These are phyloP conservation scores for Beauveria varroae DNA, from an alignment of 2,329 filamentous ascomycete genomes.

Conservation along the genomic window DNA sequence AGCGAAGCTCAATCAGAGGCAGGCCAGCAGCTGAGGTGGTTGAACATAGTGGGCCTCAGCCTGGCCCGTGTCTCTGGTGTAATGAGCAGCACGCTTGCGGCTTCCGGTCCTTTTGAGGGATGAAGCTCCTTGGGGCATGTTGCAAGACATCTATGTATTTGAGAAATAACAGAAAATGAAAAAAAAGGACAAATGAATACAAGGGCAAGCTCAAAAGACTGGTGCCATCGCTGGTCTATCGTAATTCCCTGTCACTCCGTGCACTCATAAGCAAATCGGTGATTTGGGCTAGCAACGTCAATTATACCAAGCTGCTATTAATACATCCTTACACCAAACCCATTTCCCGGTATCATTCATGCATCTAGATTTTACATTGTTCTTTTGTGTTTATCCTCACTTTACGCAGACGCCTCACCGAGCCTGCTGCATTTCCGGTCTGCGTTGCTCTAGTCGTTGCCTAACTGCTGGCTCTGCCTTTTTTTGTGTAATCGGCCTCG, in stretches of 20 bases:
- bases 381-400: not conserved
- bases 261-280: too few species aligned
- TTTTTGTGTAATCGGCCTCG: conserved; percentile 21
- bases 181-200: too few species aligned
- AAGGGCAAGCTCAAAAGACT: not conserved
- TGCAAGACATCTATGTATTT: not conserved
- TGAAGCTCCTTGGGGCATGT: not conserved
- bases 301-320: not conserved
- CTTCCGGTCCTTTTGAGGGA: not conserved
- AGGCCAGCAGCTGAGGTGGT: conserved; percentile 4
- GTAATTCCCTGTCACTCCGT: too few species aligned
- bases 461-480: conserved; percentile 15
- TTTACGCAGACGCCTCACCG: conserved; percentile 14
- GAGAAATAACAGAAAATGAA: not conserved
- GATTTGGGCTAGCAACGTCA: not conserved
- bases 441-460: conserved; percentile 5
- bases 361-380: not conserved
- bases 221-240: too few species aligned
- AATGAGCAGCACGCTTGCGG: not conserved
- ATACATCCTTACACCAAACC: not conserved
- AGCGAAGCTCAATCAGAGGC: not conserved
- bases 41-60: conserved; percentile 8
- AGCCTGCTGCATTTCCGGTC: conserved; percentile 18
- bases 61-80: conserved; percentile 1
- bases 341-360: not conserved